Conservation (phyloP, 768 basidiomycete genomes). For the Lactarius indigo region DNA sequence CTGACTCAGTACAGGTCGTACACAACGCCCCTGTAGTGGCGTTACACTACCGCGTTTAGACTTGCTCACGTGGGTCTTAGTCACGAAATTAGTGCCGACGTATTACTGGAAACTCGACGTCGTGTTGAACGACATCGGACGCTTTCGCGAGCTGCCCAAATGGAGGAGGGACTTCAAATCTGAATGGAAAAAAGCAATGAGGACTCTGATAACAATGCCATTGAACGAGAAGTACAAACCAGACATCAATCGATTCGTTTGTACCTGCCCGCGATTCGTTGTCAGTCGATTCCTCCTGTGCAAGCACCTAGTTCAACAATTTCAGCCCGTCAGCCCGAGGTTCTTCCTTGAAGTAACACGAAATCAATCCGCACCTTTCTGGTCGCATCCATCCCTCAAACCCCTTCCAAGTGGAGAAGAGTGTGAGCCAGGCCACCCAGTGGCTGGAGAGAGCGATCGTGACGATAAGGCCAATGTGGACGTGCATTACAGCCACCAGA, state of each 20-base stretch:
- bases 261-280: neutral
- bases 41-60: neutral
- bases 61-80: neutral
- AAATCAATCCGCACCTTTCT: neutral
- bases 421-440: no score
- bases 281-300: neutral
- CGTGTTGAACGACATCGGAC: neutral
- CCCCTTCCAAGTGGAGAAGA: no score
- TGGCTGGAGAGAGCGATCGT: no score
- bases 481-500: no score
- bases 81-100: neutral
- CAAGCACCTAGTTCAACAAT: neutral
- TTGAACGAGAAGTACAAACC: neutral
- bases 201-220: neutral
- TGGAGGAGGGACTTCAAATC: neutral
- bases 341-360: conserved; percentile 1
- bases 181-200: neutral
- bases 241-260: neutral
- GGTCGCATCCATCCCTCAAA: neutral
- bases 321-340: neutral
- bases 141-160: neutral
- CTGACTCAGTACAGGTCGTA: no score
- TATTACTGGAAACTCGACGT: neutral
- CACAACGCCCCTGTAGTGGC: no score
- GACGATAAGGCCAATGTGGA: no score